Base-by-base conservation (phyloP, 306 rosid species). In the Trichosanthes truncata region DNA sequence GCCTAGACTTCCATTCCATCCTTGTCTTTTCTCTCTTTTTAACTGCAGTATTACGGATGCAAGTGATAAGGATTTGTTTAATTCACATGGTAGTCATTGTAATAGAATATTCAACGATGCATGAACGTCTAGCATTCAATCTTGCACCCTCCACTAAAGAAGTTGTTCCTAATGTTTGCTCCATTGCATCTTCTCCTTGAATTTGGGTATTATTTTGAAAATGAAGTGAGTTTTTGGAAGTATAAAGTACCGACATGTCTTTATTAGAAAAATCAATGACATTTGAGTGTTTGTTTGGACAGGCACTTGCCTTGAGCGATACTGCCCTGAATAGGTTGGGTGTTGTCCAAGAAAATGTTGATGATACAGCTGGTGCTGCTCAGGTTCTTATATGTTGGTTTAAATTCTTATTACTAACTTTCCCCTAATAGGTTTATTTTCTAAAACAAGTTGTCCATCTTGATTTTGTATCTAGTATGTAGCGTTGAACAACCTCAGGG, bases 341-440 rank as follows among this genome's bases (percentile, higher is more conserved):
- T 55, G 89, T 87, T 72, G 77, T 23, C 77, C 53, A 84, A 87
- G 96, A 83, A 84, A 86, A 71, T 53, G 91, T 82, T 81, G 91
- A 87, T 79, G 91, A 91, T 80, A 40, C 90, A 0, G 93, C 96
- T 15, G 80, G 85, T 87, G 96, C 93, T 74, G 96, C 96, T 86
- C 83, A 82, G 89, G 93, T 91, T 78, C 80, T 80, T 76, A 65
- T 29, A 53, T 35, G 41, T 55, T 40, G 41, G 43, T 56, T 68
- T 31, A 35, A 74, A 5, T 67, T 72, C 49, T 81, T 60, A 45
- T 60, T 55, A 35, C 33, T 25, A 43, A 43, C 4, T 2, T 46
- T 46, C 38, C 12, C 41, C 14, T 12, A 46, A 59, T 26, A 46
- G 77, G 52, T 41, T 72, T 23, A 80, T 82, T 81, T 80, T 59